Evolutionary conservation across 2,329 filamentous ascomycete species (phyloP).

Genomic region (Fusarium sulawesiense): DNA sequence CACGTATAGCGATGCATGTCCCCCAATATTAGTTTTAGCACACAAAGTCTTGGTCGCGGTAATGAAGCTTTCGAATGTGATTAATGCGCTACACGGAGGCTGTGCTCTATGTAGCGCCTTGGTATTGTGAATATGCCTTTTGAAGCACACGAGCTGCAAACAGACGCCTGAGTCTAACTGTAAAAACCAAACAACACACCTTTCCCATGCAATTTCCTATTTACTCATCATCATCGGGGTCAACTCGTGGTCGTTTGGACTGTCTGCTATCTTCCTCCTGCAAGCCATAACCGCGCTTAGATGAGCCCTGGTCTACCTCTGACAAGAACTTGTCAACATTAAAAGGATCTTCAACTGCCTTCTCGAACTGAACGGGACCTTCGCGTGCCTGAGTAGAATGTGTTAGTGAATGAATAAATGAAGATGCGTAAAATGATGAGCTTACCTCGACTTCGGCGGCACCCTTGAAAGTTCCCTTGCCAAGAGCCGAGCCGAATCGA

Average conservation of each 20-base stretch:
- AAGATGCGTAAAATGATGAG: conserved; percentile 18
- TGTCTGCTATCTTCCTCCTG: conserved; percentile 71
- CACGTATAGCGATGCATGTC: conserved; percentile 35
- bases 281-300: conserved; percentile 81
- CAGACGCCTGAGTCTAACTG: conserved; percentile 43
- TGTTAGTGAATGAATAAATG: conserved; percentile 46
- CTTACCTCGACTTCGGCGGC: conserved; percentile 82
- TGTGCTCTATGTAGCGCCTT: conserved; percentile 3
- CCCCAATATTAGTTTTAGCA: conserved; percentile 11
- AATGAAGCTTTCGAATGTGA: conserved; percentile 2
- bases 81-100: conserved; percentile 2
- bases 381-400: conserved; percentile 70
- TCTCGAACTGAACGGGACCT: conserved; percentile 96
- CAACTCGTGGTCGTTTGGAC: conserved; percentile 81
- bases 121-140: conserved; percentile 22
- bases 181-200: conserved; percentile 30
- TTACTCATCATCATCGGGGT: conserved; percentile 65
- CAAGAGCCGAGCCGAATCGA: conserved; percentile 86
- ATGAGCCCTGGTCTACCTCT: conserved; percentile 75
- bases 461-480: conserved; percentile 91
- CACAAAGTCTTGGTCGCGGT: neutral
- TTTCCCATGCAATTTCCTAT: conserved; percentile 15
- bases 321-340: conserved; percentile 94
- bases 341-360: conserved; percentile 86
- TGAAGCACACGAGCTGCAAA: conserved; percentile 24